Percentiles rank a stretch among this genome's conserved stretches.
phyloP scores from a whole-genome alignment of 805 yeast species.

The Saccharomycopsis oosterbeekiorum region DNA sequence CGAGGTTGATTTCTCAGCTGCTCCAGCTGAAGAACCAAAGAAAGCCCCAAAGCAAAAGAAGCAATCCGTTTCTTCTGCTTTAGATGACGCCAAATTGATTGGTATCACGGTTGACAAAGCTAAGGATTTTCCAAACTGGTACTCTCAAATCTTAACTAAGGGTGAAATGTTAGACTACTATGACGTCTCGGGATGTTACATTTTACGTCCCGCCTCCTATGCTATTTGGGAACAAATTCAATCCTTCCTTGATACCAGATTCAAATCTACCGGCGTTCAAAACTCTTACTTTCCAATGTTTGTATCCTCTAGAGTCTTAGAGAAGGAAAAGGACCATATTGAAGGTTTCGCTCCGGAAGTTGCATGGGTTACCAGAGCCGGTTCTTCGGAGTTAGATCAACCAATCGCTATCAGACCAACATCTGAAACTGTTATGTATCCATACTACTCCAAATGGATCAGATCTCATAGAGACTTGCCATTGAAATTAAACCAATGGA shows the following conservation, averaged over 20 bases:
- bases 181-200: constrained; percentile 98
- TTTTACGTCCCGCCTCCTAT: constrained; percentile 92
- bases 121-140: constrained; percentile 93
- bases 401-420: constrained; percentile 99
- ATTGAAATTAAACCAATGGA: constrained; percentile 95
- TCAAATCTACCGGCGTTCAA: constrained; percentile 83
- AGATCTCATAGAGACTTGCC: constrained; percentile 98
- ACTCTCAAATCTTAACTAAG: constrained; percentile 89
- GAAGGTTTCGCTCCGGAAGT: constrained; percentile 99
- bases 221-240: constrained; percentile 92
- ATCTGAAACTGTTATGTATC: constrained; percentile 99
- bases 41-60: constrained; percentile 18
- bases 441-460: constrained; percentile 98
- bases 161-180: constrained; percentile 98
- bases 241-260: constrained; percentile 68
- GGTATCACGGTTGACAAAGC: constrained; percentile 95
- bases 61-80: constrained; percentile 34
- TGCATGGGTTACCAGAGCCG: constrained; percentile 99
- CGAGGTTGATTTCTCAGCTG: constrained; percentile 44
- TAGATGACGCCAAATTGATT: constrained; percentile 81
- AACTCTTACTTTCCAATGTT: constrained; percentile 99
- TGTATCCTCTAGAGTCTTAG: constrained; percentile 84
- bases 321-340: constrained; percentile 95
- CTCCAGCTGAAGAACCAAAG: constrained; percentile 23
- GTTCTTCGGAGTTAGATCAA: constrained; percentile 87